Evolutionary conservation across 1,284 basidiomycete species (phyloP).

Genomic region (Wallemia mellicola): DNA sequence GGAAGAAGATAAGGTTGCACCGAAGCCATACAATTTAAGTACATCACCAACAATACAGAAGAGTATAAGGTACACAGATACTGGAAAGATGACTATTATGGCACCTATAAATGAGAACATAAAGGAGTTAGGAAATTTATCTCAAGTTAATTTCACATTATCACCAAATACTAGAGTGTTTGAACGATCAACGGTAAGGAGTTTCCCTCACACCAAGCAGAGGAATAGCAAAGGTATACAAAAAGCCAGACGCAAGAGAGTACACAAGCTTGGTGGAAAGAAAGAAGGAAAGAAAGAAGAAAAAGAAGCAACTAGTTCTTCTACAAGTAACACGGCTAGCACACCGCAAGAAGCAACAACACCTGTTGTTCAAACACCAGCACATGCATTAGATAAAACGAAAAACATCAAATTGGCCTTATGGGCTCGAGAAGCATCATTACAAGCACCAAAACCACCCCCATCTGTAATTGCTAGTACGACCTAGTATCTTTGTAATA

Average conservation of each 20-base stretch:
- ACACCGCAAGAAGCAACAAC: background rate
- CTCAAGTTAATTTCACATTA: conserved; percentile 59
- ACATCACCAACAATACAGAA: conserved; percentile 4
- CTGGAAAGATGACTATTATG: conserved; percentile 29
- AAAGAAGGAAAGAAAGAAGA: background rate
- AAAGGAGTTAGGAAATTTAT: conserved; percentile 51
- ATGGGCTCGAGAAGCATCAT: background rate
- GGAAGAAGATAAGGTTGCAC: conserved; percentile 1
- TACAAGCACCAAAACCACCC: background rate
- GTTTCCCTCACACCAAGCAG: conserved; percentile 27
- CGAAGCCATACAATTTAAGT: conserved; percentile 3
- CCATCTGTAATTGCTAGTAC: background rate
- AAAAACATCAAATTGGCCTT: background rate
- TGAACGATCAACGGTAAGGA: conserved; percentile 65
- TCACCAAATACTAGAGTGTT: conserved; percentile 65
- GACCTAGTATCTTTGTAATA: background rate
- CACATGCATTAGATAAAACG: background rate
- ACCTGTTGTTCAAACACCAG: background rate
- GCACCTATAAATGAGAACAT: conserved; percentile 38
- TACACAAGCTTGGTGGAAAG: background rate
- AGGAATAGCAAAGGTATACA: background rate
- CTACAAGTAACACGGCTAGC: too few relatives aligned
- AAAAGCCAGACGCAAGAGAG: background rate
- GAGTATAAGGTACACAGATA: conserved; percentile 7
- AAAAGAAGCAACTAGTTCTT: background rate